phyloP scores from a whole-genome alignment of 352 stramenopile genomes.

The Phytophthora syringae region DNA sequence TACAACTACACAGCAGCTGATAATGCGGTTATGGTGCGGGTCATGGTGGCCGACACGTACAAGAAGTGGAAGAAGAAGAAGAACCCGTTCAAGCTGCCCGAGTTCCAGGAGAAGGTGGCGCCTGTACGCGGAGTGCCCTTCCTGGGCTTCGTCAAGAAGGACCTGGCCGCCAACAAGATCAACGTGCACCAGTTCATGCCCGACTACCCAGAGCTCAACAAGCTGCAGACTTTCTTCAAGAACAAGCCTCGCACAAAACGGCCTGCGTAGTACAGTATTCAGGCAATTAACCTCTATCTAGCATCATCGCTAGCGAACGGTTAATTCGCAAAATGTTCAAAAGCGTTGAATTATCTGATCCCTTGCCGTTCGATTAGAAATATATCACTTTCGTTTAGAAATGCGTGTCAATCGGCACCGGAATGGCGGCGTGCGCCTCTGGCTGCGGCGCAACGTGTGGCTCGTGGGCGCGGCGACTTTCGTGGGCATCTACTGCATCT shows the following conservation, averaged over 20 bases:
- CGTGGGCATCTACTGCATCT: constrained; percentile 45
- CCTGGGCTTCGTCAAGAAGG: constrained; percentile 67
- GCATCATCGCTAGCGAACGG: too few species aligned
- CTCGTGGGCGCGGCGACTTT: constrained; percentile 30
- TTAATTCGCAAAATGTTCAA: too few species aligned
- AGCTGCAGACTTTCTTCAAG: constrained; percentile 56
- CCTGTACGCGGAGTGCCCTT: constrained; percentile 67
- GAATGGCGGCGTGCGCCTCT: constrained; percentile 14
- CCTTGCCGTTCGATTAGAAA: too few species aligned
- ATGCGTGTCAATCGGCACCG: constrained; percentile 2
- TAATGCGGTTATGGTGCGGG: constrained; percentile 60
- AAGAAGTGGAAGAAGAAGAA: constrained; percentile 82
- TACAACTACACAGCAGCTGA: constrained; percentile 78
- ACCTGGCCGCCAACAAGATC: constrained; percentile 54
- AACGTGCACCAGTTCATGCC: constrained; percentile 62
- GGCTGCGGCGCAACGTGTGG: constrained; percentile 40
- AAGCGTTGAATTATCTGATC: too few species aligned
- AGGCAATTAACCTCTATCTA: not conserved
- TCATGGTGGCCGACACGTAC: constrained; percentile 63
- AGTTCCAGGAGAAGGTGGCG: constrained; percentile 68
- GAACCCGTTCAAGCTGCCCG: constrained; percentile 74
- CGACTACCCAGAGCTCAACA: constrained; percentile 57
- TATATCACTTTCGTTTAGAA: constrained; percentile 5
- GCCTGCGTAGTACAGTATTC: constrained; percentile 25
- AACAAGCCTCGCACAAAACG: constrained; percentile 42